Evolutionary conservation across 768 basidiomycete genomes (phyloP), one percentile per base, ranked within the genome.

Genomic region (Lentinula boryana): DNA sequence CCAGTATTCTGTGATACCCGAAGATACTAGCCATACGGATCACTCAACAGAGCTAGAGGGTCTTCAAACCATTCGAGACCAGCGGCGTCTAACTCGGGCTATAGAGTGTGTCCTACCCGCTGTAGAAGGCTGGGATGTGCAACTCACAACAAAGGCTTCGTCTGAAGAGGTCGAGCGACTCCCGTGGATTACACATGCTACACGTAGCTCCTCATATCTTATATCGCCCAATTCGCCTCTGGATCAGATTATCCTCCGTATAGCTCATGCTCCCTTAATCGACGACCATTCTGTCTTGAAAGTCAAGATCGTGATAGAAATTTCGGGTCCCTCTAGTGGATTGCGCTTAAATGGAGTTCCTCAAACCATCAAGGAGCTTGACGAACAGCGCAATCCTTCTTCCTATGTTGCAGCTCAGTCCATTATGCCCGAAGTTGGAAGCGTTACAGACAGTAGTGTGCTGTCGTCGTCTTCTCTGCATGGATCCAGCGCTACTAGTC

Each of bases 321-420:
- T 88, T 7, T 91, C 94, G 55, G 77, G 89, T 48, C 80, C 87
- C 2, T 86, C 87, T 4, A 84, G 84, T 64, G 89, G 89, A 41
- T 77, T 98, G 7, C 81, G 95, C 48, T 78, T 99, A 44, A 98
- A 99, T 67, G 95, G 95, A 1, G 75, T 93, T 13, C 85, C 87
- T 4, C 88, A 89, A 65, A 70, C 78, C 6, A 81, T 93, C 62
- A 79, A 85, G 61, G 78, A 82, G 44, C 67, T 84, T 9, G 87
- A 92, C 68, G 84, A 86, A 58, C 23, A 31, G 23, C 81, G 88
- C 33, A 84, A 91, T 70, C 85, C 86, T 1, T 76, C 79, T 2
- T 82, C 85, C 7, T 80, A 81, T 64, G 70, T 78, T 53, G 81
- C 84, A 56, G 78, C 86, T 0, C 80, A 85, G 68, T 82, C 83